Percentiles rank a stretch among this genome's conserved stretches.
Conservation (phyloP, 192 early-diverging fungal genomes). For the Fimicolochytrium jonesii region DNA sequence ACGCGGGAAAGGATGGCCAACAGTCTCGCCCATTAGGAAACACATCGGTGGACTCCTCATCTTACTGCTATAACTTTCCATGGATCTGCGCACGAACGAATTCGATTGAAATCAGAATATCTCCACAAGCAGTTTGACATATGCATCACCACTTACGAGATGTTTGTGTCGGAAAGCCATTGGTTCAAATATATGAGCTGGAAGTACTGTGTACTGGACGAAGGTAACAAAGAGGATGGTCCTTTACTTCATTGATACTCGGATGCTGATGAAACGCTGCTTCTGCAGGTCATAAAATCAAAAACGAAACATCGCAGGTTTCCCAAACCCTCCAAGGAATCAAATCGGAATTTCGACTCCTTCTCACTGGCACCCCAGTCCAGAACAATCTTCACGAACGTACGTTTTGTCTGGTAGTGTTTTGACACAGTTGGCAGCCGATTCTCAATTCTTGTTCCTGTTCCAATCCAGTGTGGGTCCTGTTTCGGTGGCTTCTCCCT, state of each 20-base stretch:
- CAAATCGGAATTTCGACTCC: conserved; percentile 73
- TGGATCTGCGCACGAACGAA: conserved; percentile 51
- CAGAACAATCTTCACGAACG: conserved; percentile 85
- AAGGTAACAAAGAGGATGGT: conserved; percentile 41
- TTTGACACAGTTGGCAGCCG: neutral
- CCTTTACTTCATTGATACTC: neutral
- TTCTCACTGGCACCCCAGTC: conserved; percentile 94
- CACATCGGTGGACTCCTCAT: conserved; percentile 52
- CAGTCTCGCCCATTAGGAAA: too few species aligned
- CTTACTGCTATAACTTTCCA: conserved; percentile 59
- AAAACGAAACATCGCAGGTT: conserved; percentile 88
- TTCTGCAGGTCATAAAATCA: conserved; percentile 73
- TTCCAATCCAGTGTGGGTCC: conserved; percentile 66
- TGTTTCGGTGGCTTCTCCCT: conserved; percentile 73
- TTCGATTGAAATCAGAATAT: conserved; percentile 23
- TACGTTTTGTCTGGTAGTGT: conserved; percentile 10
- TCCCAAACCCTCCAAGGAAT: conserved; percentile 76
- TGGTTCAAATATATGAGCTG: conserved; percentile 50
- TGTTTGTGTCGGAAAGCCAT: conserved; percentile 27
- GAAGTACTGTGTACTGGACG: conserved; percentile 90
- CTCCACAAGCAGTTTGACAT: conserved; percentile 31
- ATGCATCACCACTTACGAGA: conserved; percentile 46
- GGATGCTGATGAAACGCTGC: neutral
- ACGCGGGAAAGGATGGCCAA: too few species aligned
- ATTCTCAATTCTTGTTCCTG: neutral